Percentiles rank a stretch among this genome's conserved stretches.
Evolutionary conservation across 345 rosid species (phyloP).

Genomic region (Boechera retrofracta): DNA sequence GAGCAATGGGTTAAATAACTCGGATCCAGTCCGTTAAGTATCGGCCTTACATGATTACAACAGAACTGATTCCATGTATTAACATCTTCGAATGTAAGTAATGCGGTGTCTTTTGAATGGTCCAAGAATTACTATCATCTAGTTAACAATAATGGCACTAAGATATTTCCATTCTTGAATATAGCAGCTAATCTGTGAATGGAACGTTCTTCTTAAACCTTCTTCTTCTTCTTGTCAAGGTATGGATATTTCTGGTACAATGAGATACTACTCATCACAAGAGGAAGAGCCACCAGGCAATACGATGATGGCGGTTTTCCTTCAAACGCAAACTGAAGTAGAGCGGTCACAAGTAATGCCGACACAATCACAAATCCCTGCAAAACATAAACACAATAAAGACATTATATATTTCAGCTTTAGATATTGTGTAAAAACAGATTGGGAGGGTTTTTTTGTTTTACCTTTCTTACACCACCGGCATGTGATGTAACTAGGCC

Average conservation of each 20-base stretch:
- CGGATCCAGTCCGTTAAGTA: neutral
- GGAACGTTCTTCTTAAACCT: conserved; percentile 47
- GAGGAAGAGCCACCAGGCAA: conserved; percentile 82
- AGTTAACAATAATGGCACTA: conserved; percentile 4
- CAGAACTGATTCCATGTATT: conserved; percentile 35
- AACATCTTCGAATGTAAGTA: conserved; percentile 5
- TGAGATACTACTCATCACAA: conserved; percentile 82
- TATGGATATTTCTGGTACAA: conserved; percentile 90
- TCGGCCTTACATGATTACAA: conserved; percentile 4
- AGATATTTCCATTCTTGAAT: conserved; percentile 28
- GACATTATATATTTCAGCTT: conserved; percentile 4
- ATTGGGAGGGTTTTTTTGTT: neutral
- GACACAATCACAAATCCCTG: conserved; percentile 98
- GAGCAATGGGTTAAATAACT: neutral
- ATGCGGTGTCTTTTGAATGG: conserved; percentile 26
- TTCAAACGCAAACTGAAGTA: conserved; percentile 88
- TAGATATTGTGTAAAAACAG: neutral
- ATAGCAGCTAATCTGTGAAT: conserved; percentile 25
- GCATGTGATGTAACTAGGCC: conserved; percentile 94
- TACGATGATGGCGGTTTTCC: conserved; percentile 85
- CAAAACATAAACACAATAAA: conserved; percentile 17
- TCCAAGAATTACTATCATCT: conserved; percentile 38
- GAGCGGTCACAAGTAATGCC: conserved; percentile 87
- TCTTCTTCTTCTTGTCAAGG: conserved; percentile 76
- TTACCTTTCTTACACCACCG: conserved; percentile 97